Percentiles rank a stretch among this genome's conserved stretches.
Conservation (phyloP, 2,329 filamentous ascomycete species). For the Acrocalymma vagum region DNA sequence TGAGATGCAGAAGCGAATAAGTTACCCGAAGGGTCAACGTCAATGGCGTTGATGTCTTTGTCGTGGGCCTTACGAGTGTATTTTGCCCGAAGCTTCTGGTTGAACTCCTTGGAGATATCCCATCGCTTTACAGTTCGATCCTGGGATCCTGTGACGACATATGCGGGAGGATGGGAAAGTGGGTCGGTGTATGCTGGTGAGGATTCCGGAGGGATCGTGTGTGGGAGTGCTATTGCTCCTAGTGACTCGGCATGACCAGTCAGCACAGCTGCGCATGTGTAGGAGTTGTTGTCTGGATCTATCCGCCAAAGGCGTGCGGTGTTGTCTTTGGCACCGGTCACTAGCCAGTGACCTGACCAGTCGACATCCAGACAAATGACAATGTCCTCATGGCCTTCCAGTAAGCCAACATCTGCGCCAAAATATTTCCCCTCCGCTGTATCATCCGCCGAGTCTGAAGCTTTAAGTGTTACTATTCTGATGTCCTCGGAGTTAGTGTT, state of each 20-base stretch:
- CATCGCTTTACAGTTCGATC: conserved; percentile 96
- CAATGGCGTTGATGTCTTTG: conserved; percentile 97
- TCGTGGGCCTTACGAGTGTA: conserved; percentile 97
- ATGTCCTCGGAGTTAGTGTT: conserved; percentile 97
- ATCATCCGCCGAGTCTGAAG: conserved; percentile 33
- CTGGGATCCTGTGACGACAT: conserved; percentile 90
- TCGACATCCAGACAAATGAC: conserved; percentile 94
- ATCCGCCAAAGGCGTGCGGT: conserved; percentile 90
- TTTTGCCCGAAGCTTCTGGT: conserved; percentile 69
- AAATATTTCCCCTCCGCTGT: conserved; percentile 69
- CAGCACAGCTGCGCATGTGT: conserved; percentile 81
- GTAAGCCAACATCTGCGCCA: conserved; percentile 84
- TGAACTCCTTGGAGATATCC: conserved; percentile 69
- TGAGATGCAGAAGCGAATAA: conserved; percentile 96
- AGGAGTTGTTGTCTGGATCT: conserved; percentile 77
- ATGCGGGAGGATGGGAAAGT: conserved; percentile 80
- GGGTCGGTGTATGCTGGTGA: conserved; percentile 78
- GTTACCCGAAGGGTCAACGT: conserved; percentile 76
- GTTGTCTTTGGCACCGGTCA: conserved; percentile 96
- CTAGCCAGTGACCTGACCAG: conserved; percentile 97
- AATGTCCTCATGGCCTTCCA: conserved; percentile 94
- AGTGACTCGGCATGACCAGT: conserved; percentile 94
- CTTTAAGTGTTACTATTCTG: conserved; percentile 77
- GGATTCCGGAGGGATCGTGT: conserved; percentile 70
- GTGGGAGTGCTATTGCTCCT: conserved; percentile 86